These are phyloP conservation scores for Mucor circinelloides DNA, from an alignment of 371 early-diverging fungal species.

Conservation along the genomic window DNA sequence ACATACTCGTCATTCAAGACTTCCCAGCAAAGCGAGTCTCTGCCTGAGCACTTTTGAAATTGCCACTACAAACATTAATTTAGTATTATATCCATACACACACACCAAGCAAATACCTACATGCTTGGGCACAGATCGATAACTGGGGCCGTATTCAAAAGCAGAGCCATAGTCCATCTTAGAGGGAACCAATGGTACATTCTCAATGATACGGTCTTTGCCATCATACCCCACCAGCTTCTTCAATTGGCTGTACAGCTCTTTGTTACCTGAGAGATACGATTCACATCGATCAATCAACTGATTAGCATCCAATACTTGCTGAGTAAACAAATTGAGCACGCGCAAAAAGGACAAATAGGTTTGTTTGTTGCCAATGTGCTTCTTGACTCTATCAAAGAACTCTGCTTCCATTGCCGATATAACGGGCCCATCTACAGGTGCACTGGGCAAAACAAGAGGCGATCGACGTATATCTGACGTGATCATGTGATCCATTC, in stretches of 20 bases:
- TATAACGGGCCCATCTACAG: constrained; percentile 11
- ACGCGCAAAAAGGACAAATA: constrained; percentile 95
- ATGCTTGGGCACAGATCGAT: constrained; percentile 62
- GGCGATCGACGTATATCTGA: constrained; percentile 21
- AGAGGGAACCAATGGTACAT: constrained; percentile 9
- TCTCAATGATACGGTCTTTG: constrained; percentile 45
- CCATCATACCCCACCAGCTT: constrained; percentile 85
- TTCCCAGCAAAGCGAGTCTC: constrained; percentile 86
- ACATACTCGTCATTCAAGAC: constrained; percentile 96
- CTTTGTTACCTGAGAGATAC: constrained; percentile 72
- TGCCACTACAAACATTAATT: too few species aligned
- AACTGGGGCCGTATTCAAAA: constrained; percentile 31
- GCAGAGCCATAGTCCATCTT: constrained; percentile 9
- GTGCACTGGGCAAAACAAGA: not conserved
- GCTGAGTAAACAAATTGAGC: constrained; percentile 95
- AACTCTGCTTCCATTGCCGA: constrained; percentile 80
- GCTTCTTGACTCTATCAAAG: constrained; percentile 84
- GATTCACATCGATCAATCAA: constrained; percentile 80
- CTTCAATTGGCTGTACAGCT: constrained; percentile 91
- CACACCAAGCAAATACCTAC: constrained; percentile 41
- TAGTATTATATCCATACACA: too few species aligned
- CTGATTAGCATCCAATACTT: constrained; percentile 81
- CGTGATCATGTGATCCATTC: not conserved
- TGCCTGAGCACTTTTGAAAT: constrained; percentile 74
- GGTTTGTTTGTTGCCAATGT: constrained; percentile 76